phyloP scores from a whole-genome alignment of 371 early-diverging fungal genomes.

The Actinomortierella wolfii region DNA sequence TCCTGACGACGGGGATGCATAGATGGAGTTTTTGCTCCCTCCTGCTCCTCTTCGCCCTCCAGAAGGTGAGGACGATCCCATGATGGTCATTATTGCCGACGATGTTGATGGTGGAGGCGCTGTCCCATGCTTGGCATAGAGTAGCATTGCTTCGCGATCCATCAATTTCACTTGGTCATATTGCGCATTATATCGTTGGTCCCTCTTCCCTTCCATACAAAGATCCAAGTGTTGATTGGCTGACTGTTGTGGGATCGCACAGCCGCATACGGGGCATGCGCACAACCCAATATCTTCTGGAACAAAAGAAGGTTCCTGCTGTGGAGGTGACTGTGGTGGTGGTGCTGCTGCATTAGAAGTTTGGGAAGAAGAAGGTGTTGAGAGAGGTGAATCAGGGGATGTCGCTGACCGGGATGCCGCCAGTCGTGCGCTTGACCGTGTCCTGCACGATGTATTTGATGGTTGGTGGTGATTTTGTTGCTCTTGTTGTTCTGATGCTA shows the following conservation, averaged over 20 bases:
- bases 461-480: too few relatives aligned
- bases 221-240: slow-evolving; percentile 48
- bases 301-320: not conserved
- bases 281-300: slow-evolving; percentile 14
- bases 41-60: too few relatives aligned
- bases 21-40: not conserved
- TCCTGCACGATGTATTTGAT: too few relatives aligned
- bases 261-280: slow-evolving; percentile 45
- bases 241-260: slow-evolving; percentile 28
- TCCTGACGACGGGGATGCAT: slow-evolving; percentile 1
- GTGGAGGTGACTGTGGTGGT: not conserved
- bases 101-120: not conserved
- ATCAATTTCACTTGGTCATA: slow-evolving; percentile 6
- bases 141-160: slow-evolving; percentile 4
- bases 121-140: slow-evolving; percentile 26
- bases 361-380: not conserved
- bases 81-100: too few relatives aligned
- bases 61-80: too few relatives aligned
- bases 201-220: slow-evolving; percentile 36
- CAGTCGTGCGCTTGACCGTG: not conserved
- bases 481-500: too few relatives aligned
- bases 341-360: too few relatives aligned
- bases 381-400: not conserved
- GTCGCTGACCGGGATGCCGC: not conserved
- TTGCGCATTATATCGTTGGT: slow-evolving; percentile 21